phyloP scores from a whole-genome alignment of 2,329 filamentous ascomycete species.

The Botrytis sinoallii region DNA sequence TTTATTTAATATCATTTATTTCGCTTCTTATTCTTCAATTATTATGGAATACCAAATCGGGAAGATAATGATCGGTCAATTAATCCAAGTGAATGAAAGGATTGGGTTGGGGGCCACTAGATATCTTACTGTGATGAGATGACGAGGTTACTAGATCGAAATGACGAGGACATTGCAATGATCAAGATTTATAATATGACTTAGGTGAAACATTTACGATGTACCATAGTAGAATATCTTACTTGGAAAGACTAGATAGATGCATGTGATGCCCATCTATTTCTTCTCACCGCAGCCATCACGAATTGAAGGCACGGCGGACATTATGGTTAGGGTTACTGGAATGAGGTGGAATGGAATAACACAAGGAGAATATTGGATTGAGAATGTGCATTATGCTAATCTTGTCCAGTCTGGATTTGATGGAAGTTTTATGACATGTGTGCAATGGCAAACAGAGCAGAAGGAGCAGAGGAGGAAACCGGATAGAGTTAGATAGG shows the following conservation, averaged over 20 bases:
- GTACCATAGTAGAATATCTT: background rate
- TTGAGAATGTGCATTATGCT: background rate
- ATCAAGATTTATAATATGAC: background rate
- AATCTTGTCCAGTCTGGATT: background rate
- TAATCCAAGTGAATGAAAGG: background rate
- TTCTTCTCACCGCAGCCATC: background rate
- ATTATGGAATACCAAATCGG: background rate
- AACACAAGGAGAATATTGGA: no score
- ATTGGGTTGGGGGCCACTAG: background rate
- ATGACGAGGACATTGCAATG: background rate
- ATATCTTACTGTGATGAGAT: background rate
- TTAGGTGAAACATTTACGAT: background rate
- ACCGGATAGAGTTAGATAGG: background rate
- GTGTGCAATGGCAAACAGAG: background rate
- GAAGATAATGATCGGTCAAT: background rate
- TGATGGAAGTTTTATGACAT: background rate
- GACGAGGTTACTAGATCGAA: background rate
- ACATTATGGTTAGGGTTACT: background rate
- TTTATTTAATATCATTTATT: background rate
- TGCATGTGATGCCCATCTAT: background rate
- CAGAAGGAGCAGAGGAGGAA: background rate
- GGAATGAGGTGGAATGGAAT: background rate
- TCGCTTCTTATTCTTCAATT: background rate
- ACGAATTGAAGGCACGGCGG: background rate
- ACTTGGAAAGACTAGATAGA: background rate